phyloP scores from a whole-genome alignment of 2,329 filamentous ascomycete species.

The Colletotrichum sp. region DNA sequence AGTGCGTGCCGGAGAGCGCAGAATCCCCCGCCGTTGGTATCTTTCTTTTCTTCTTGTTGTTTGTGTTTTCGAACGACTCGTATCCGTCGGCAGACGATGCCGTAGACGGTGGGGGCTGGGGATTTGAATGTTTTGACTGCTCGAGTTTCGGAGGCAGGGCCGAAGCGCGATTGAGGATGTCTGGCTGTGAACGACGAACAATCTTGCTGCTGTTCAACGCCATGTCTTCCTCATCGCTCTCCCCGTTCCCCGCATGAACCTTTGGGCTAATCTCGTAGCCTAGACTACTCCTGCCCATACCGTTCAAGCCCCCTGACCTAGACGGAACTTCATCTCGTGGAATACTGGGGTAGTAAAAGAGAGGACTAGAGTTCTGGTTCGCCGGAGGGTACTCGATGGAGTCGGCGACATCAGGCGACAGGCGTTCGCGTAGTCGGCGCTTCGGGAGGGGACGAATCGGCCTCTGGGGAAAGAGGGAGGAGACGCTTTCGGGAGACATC shows the following conservation, averaged over 20 bases:
- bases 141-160: slow-evolving; percentile 49
- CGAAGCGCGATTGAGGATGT: slow-evolving; percentile 46
- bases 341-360: slow-evolving; percentile 72
- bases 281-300: neutral
- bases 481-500: slow-evolving; percentile 77
- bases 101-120: slow-evolving; percentile 69
- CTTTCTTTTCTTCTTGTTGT: slow-evolving; percentile 99
- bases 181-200: slow-evolving; percentile 51
- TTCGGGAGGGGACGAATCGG: slow-evolving; percentile 93
- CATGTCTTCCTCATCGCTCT: slow-evolving; percentile 67
- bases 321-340: slow-evolving; percentile 23
- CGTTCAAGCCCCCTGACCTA: slow-evolving; percentile 28
- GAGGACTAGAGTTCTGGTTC: slow-evolving; percentile 70
- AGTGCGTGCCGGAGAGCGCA: slow-evolving; percentile 38
- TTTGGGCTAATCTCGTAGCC: slow-evolving; percentile 23
- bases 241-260: slow-evolving; percentile 52
- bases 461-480: slow-evolving; percentile 83
- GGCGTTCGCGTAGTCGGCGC: slow-evolving; percentile 82
- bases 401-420: slow-evolving; percentile 84
- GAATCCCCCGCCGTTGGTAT: slow-evolving; percentile 87
- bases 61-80: slow-evolving; percentile 97
- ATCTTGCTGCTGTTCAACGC: slow-evolving; percentile 40
- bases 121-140: slow-evolving; percentile 48
- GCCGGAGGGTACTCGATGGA: slow-evolving; percentile 83
- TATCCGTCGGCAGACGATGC: slow-evolving; percentile 83